A percentile compares a stretch with the other conserved stretches of the same genome.
Conservation (phyloP, 2,329 filamentous ascomycete genomes). For the Nemania diffusa region DNA sequence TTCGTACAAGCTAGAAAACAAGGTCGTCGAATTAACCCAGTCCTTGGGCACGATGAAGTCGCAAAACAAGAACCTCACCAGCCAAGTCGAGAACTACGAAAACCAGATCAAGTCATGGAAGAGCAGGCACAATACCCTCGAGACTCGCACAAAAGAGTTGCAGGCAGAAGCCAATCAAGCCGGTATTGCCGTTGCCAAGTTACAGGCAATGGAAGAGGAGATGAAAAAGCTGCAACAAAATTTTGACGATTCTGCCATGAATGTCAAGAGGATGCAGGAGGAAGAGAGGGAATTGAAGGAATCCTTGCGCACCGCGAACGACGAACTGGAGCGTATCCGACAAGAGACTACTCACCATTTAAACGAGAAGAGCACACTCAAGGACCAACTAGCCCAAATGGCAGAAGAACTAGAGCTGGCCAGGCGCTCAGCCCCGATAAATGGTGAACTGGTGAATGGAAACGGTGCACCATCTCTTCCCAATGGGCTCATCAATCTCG, state of each 20-base stretch:
- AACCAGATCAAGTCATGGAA: conserved; percentile 96
- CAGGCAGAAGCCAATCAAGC: conserved; percentile 98
- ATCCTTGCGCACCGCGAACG: conserved; percentile 79
- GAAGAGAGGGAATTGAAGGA: conserved; percentile 90
- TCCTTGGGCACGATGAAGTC: conserved; percentile 90
- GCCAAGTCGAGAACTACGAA: conserved; percentile 95
- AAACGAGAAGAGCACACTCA: conserved; percentile 83
- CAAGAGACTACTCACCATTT: conserved; percentile 80
- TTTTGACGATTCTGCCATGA: conserved; percentile 89
- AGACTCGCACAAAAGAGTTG: conserved; percentile 90
- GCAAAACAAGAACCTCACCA: conserved; percentile 89
- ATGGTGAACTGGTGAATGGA: conserved; percentile 76
- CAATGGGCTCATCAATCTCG: conserved; percentile 92
- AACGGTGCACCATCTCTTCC: conserved; percentile 64
- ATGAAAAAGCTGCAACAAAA: conserved; percentile 90
- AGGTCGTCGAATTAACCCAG: conserved; percentile 98
- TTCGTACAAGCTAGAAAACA: conserved; percentile 99
- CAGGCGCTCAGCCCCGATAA: conserved; percentile 79
- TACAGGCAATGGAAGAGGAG: conserved; percentile 93
- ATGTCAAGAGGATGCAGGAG: conserved; percentile 93
- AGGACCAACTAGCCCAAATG: conserved; percentile 88
- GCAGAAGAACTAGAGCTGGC: conserved; percentile 93
- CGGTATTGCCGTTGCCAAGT: conserved; percentile 89
- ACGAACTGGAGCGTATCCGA: conserved; percentile 83
- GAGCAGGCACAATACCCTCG: conserved; percentile 87